Evolutionary conservation across 2,329 filamentous ascomycete genomes (phyloP), one percentile per base, ranked within the genome.

Genomic region (Colletotrichum euphorbiae): DNA sequence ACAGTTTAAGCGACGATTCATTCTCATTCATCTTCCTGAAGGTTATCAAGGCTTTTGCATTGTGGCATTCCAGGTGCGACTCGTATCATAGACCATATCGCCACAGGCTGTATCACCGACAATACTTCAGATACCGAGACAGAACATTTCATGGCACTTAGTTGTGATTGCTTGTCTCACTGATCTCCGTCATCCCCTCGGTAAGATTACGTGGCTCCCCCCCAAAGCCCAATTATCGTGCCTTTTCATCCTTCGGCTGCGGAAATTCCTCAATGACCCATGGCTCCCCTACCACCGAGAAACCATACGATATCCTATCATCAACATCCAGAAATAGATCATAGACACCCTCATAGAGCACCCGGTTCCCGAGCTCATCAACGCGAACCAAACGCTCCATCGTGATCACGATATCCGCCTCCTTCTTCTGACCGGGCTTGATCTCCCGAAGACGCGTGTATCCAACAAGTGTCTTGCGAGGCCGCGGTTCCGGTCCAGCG

Each of bases 281-380:
- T 1, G 61, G 12, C 6, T 43, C 8, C 7, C 65, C 65, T 8
- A 12, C n/a, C 9, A 68, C 31, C 7, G 12, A 7, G 24, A 68
- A 50, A 4, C 11, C n/a, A 6, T 42, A 4, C 0, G 42, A 38
- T 11, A 24, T 33, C 42, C 55, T 36, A 9, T 59, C 48, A 11
- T 65, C 65, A 62, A 79, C 75, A 72, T 87, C 85, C 8, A 87
- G 59, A 55, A 79, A 71, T 11, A 87, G 51, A 7, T 74, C 78
- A 70, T 89, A 89, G 17, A 79, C 79, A 0, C 85, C 87, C 0
- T 85, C 86, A 73, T 85, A 88, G 9, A 89, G 72, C 13, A 86
- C 81, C 54, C 77, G 80, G 68, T 85, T 82, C 0, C 87, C 87
- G 3, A 75, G 76, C 45, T 82, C 79, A 65, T 87, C 84, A 0